A percentile compares a stretch with the other conserved stretches of the same genome.
These are phyloP conservation scores for Ustilago xerochloae DNA, from an alignment of 1,284 basidiomycete species.

Conservation along the genomic window DNA sequence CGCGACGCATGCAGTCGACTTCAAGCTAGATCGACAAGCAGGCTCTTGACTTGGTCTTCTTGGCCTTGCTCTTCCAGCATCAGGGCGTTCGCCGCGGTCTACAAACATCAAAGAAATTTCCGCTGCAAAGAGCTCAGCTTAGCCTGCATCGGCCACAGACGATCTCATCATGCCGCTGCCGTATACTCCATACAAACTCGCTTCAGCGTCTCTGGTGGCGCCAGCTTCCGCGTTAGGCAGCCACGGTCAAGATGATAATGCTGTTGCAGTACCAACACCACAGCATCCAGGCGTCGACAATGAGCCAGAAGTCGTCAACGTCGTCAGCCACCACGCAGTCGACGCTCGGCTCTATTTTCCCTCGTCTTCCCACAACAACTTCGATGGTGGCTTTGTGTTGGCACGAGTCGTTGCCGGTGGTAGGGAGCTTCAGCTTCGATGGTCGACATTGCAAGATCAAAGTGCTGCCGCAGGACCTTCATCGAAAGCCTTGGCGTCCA, in stretches of 20 bases:
- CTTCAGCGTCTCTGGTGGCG: slow-evolving; percentile 34
- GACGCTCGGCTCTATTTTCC: slow-evolving; percentile 47
- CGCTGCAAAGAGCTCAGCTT: neutral
- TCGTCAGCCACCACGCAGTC: slow-evolving; percentile 37
- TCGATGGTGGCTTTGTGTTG: slow-evolving; percentile 42
- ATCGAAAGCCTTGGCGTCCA: slow-evolving; percentile 15
- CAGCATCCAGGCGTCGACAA: slow-evolving; percentile 41
- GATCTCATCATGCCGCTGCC: slow-evolving; percentile 42
- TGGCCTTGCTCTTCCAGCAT: too few species aligned
- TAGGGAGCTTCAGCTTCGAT: slow-evolving; percentile 52
- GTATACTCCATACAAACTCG: slow-evolving; percentile 48
- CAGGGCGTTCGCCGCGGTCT: neutral
- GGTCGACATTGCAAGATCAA: slow-evolving; percentile 23
- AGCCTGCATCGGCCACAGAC: too few species aligned
- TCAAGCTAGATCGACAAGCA: too few species aligned
- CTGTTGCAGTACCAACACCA: slow-evolving; percentile 41
- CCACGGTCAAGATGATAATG: slow-evolving; percentile 24
- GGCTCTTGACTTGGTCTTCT: too few species aligned
- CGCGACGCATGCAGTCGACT: too few species aligned
- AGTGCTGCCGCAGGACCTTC: slow-evolving; percentile 14
- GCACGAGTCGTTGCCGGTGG: slow-evolving; percentile 49
- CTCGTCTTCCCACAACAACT: slow-evolving; percentile 2
- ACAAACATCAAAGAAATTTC: neutral
- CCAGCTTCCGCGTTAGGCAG: slow-evolving; percentile 10
- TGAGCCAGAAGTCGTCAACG: slow-evolving; percentile 15